A percentile compares a stretch with the other conserved stretches of the same genome.
Conservation (phyloP, 2,329 filamentous ascomycete species). For the Fusarium euwallaceae region DNA sequence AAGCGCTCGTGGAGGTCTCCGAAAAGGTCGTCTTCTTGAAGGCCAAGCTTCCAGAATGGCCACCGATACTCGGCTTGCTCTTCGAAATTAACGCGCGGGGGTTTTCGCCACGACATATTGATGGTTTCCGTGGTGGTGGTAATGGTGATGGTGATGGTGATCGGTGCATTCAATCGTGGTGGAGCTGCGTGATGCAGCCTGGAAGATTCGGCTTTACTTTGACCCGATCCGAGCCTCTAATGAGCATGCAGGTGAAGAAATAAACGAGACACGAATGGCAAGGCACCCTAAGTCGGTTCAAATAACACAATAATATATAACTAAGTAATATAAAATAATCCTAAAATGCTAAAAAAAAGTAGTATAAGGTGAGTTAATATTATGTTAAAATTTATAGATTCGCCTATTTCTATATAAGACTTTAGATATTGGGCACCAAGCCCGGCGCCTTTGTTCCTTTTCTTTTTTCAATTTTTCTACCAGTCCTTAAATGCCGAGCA, state of each 20-base stretch:
- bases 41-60: background rate
- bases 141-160: background rate
- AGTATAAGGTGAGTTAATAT: background rate
- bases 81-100: background rate
- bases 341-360: background rate
- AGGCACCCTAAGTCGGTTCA: background rate
- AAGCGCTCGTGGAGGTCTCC: slow-evolving; percentile 2
- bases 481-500: background rate
- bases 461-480: too few relatives aligned
- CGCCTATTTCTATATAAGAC: background rate
- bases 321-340: background rate
- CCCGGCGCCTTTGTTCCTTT: background rate
- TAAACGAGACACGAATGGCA: background rate
- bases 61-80: background rate
- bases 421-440: background rate
- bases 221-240: too few relatives aligned
- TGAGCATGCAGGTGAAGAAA: too few relatives aligned
- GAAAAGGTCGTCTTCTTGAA: background rate
- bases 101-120: background rate
- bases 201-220: background rate
- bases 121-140: background rate
- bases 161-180: background rate
- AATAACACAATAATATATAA: background rate
- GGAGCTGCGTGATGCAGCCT: background rate
- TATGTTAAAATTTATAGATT: background rate